These are phyloP conservation scores for Sarcocystis neurona DNA, from an alignment of 169 alveolate genomes.

Conservation along the genomic window DNA sequence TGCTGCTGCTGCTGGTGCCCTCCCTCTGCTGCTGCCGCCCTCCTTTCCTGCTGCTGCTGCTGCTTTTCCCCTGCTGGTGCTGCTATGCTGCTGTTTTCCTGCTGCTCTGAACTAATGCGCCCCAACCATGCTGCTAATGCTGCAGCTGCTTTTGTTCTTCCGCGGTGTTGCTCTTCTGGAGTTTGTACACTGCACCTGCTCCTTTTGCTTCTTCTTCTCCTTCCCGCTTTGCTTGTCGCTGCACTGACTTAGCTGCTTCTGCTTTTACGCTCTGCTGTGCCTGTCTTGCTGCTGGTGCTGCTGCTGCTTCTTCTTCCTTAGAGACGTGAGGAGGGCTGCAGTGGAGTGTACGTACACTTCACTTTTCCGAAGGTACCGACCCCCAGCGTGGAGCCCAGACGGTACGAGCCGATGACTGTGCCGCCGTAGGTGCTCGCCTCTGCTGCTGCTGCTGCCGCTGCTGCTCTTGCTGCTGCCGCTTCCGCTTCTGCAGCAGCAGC, in stretches of 20 bases:
- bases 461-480: not conserved
- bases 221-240: not conserved
- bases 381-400: constrained; percentile 87
- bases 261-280: no score
- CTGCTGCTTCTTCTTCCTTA: no score
- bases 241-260: not conserved
- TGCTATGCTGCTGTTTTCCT: no score
- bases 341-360: constrained; percentile 59
- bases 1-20: no score
- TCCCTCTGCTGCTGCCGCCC: no score
- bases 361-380: constrained; percentile 96
- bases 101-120: no score
- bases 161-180: no score
- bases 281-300: no score
- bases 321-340: not conserved
- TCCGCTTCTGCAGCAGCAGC: not conserved
- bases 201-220: not conserved
- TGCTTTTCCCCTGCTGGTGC: no score
- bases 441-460: constrained; percentile 53
- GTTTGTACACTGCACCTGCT: not conserved
- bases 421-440: constrained; percentile 20
- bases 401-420: constrained; percentile 70
- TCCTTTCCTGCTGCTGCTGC: no score
- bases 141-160: no score
- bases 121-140: no score